Base-by-base conservation (phyloP, 306 rosid species). In the Carpinus fangiana region DNA sequence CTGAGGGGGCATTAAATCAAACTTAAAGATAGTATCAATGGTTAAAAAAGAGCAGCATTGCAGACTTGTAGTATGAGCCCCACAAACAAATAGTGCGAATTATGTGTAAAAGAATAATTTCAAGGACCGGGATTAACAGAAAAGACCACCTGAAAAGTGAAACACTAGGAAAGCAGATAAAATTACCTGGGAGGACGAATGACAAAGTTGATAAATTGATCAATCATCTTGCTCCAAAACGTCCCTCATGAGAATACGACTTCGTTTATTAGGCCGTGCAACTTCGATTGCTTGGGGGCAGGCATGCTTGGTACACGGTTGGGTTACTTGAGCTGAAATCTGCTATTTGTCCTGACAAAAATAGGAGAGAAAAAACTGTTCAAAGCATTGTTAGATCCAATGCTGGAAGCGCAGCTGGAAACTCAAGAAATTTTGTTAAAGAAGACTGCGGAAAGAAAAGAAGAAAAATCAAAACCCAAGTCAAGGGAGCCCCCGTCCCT, bases 171-270 rank as follows among this genome's bases (percentile, higher is more conserved):
- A 67, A 67, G 31, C 77, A 60, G 65, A 65, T 21, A 73, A 16
- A 67, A 5, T 67, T 83, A 95, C 99, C 99, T 95, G 74, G 99
- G 99, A 75, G 99, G 99, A 61, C 99, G 98, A 93, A 95, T 91
- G 38, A 95, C 88, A 65, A 91, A 95, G 82, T 91, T 93, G 84
- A 95, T 88, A 86, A 95, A 95, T 81, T 95, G 99, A 31, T 95
- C 97, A 60, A 95, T 95, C 99, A 95, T 95, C 76, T 87, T 82
- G 84, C 83, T 81, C 81, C 73, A 28, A 59, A 76, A 89, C 80
- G 81, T 89, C 84, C 94, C 85, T 85, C 88, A 85, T 79, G 69
- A 79, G 80, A 86, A 41, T 38, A 64, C 53, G 70, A 51, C 75
- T 50, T 50, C 17, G 54, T 50, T 11, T 50, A 11, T 50, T 12